A percentile compares a stretch with the other conserved stretches of the same genome.
Conservation (phyloP, 257 asterid genomes). For the Anisodus tanguticus region DNA sequence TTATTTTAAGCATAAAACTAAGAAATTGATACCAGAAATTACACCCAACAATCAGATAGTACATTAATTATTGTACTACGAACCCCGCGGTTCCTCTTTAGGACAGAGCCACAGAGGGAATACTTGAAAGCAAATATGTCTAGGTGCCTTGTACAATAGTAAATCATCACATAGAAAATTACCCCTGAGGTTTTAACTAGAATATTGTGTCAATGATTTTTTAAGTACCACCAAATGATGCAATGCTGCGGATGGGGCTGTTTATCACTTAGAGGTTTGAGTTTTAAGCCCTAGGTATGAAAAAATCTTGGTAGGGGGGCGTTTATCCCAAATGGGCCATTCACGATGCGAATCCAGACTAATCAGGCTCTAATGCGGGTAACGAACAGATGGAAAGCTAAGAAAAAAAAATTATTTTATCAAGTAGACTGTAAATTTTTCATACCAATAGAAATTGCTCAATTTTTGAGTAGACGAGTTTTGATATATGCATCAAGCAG, state of each 20-base stretch:
- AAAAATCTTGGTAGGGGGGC: too few relatives aligned
- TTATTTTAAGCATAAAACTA: neutral
- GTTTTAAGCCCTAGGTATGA: too few relatives aligned
- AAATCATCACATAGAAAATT: neutral
- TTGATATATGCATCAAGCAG: neutral
- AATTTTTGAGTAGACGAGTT: neutral
- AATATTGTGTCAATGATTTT: constrained; percentile 40
- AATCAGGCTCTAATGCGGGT: too few relatives aligned
- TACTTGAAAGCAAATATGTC: neutral
- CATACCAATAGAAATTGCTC: neutral
- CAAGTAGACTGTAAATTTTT: neutral
- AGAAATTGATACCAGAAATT: neutral
- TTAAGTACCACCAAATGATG: neutral
- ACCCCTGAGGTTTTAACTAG: neutral
- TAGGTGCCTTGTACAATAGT: neutral
- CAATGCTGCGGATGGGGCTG: too few relatives aligned
- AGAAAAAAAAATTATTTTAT: too few relatives aligned
- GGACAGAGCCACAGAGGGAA: neutral
- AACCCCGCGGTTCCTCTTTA: neutral
- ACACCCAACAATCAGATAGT: too few relatives aligned
- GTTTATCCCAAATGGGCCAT: too few relatives aligned
- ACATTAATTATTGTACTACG: too few relatives aligned
- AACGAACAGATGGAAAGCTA: too few relatives aligned
- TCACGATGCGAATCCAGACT: too few relatives aligned
- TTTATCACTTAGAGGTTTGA: too few relatives aligned